These are phyloP conservation scores for Pistacia atlantica DNA, from an alignment of 345 rosid genomes.

Conservation along the genomic window DNA sequence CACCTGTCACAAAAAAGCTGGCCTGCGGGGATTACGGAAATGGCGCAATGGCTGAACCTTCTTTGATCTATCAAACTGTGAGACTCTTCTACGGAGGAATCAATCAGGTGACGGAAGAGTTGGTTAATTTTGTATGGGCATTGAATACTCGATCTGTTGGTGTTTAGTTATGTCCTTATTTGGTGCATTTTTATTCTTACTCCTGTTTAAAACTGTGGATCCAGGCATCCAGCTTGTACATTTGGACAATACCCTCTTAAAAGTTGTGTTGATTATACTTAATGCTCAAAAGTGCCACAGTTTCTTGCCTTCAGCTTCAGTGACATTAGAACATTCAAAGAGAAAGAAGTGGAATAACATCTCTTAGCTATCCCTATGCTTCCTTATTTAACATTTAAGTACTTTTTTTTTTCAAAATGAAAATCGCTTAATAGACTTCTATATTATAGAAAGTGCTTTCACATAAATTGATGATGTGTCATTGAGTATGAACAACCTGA, in stretches of 20 bases:
- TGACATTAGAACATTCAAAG: too few relatives aligned
- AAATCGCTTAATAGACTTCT: too few relatives aligned
- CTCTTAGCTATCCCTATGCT: too few relatives aligned
- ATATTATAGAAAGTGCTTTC: not conserved
- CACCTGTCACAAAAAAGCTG: slow-evolving; percentile 74
- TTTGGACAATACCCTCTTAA: not conserved
- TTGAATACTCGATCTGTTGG: not conserved
- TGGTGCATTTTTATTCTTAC: not conserved
- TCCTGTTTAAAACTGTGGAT: not conserved
- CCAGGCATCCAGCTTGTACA: not conserved
- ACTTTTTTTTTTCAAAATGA: too few relatives aligned
- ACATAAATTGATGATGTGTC: not conserved
- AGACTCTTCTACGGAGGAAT: slow-evolving; percentile 62
- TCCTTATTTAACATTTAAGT: too few relatives aligned
- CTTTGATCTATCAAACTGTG: slow-evolving; percentile 73
- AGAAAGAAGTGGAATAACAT: too few relatives aligned
- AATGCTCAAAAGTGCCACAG: too few relatives aligned
- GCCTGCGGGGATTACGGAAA: slow-evolving; percentile 90
- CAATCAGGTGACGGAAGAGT: slow-evolving; percentile 26
- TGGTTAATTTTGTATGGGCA: not conserved
- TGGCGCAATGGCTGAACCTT: slow-evolving; percentile 95
- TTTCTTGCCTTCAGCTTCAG: too few relatives aligned
- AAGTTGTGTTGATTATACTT: too few relatives aligned
- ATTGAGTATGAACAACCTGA: not conserved
- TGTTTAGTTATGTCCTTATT: not conserved